Percentiles rank a stretch among this genome's conserved stretches.
phyloP scores from a whole-genome alignment of 805 yeast genomes.

The Ogataea ramenticola region DNA sequence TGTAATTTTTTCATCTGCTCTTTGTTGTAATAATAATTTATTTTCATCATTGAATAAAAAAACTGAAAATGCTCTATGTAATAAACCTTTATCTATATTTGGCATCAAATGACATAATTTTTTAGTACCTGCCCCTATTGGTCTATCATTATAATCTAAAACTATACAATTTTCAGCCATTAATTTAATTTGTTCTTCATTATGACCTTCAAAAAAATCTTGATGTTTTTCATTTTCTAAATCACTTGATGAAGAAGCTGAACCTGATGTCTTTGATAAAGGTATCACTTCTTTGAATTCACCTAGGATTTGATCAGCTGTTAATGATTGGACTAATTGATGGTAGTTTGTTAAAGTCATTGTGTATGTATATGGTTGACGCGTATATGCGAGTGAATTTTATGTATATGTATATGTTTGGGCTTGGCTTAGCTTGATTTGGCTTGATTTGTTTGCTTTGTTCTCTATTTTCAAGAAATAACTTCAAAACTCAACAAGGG shows the following conservation, averaged over 20 bases:
- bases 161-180: conserved; percentile 98
- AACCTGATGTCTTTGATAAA: conserved; percentile 50
- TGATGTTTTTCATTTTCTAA: conserved; percentile 23
- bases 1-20: conserved; percentile 95
- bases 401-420: too few species aligned
- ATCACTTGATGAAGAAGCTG: conserved; percentile 33
- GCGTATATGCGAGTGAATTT: too few species aligned
- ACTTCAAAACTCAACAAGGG: too few species aligned
- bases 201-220: conserved; percentile 74
- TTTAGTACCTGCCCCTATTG: conserved; percentile 91
- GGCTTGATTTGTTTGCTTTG: too few species aligned
- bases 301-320: conserved; percentile 40
- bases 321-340: conserved; percentile 45
- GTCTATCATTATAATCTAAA: conserved; percentile 76
- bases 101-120: conserved; percentile 84
- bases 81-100: conserved; percentile 76
- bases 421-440: too few species aligned
- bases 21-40: conserved; percentile 80
- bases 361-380: not conserved
- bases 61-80: conserved; percentile 96
- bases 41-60: conserved; percentile 77
- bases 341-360: conserved; percentile 28
- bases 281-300: conserved; percentile 68
- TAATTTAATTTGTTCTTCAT: conserved; percentile 85
- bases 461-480: too few species aligned